phyloP scores from a whole-genome alignment of 1,139 yeast genomes.

The Suhomyces bokatorum region DNA sequence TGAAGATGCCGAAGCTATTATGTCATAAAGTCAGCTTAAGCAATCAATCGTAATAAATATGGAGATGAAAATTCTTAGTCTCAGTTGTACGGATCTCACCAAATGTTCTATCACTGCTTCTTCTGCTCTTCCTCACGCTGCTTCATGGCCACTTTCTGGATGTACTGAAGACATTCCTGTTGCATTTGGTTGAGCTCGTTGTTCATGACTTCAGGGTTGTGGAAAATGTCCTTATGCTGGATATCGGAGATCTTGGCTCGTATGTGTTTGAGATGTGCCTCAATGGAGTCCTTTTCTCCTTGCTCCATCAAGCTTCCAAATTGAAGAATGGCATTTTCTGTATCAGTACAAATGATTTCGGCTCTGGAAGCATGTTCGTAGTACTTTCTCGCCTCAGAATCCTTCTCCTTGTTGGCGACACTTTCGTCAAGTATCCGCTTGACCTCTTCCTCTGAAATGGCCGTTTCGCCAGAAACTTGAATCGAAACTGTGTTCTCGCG shows the following conservation, averaged over 20 bases:
- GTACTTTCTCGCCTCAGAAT: slow-evolving; percentile 41
- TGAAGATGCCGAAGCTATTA: too few relatives aligned
- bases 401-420: slow-evolving; percentile 40
- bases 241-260: slow-evolving; percentile 48
- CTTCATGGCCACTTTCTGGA: slow-evolving; percentile 51
- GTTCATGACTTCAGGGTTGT: slow-evolving; percentile 40
- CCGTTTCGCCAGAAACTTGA: slow-evolving; percentile 70
- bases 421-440: slow-evolving; percentile 56
- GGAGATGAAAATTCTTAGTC: too few relatives aligned
- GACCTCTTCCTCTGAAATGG: slow-evolving; percentile 65
- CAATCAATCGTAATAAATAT: too few relatives aligned
- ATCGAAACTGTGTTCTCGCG: slow-evolving; percentile 52
- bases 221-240: slow-evolving; percentile 33
- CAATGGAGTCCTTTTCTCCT: slow-evolving; percentile 34
- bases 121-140: slow-evolving; percentile 19
- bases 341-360: slow-evolving; percentile 56
- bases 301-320: slow-evolving; percentile 44
- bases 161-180: slow-evolving; percentile 49
- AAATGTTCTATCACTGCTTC: neutral
- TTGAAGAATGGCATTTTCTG: slow-evolving; percentile 50
- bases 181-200: slow-evolving; percentile 52
- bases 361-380: slow-evolving; percentile 54
- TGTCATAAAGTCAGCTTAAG: too few relatives aligned
- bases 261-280: slow-evolving; percentile 35
- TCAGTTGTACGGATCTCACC: too few relatives aligned